phyloP scores from a whole-genome alignment of 345 rosid genomes.

The Moricandia arvensis region DNA sequence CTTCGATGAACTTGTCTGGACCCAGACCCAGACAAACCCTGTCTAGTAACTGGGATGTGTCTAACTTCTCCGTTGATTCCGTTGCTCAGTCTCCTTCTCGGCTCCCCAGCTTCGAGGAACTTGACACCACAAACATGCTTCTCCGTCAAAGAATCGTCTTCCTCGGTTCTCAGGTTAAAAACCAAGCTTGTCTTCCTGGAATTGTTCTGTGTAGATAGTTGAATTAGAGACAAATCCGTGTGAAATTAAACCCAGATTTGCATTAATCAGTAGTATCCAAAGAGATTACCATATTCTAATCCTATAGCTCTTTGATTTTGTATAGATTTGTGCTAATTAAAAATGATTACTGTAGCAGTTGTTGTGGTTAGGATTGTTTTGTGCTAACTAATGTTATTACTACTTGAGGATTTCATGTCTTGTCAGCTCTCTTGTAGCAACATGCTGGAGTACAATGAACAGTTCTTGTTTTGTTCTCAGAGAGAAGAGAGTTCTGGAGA shows the following conservation, averaged over 20 bases:
- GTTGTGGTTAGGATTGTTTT: not conserved
- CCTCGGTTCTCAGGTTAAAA: slow-evolving; percentile 83
- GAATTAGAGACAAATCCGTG: not conserved
- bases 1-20: slow-evolving; percentile 35
- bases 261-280: not conserved
- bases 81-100: slow-evolving; percentile 47
- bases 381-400: too few relatives aligned
- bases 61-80: slow-evolving; percentile 31
- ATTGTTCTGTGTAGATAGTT: not conserved
- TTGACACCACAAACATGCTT: slow-evolving; percentile 83
- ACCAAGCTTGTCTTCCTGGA: too few relatives aligned
- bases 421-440: not conserved
- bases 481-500: not conserved
- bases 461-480: too few relatives aligned
- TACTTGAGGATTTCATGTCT: not conserved
- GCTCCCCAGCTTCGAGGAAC: slow-evolving; percentile 79
- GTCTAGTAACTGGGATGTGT: slow-evolving; percentile 69
- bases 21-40: slow-evolving; percentile 45
- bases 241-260: not conserved
- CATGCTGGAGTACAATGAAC: not conserved
- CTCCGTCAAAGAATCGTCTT: slow-evolving; percentile 91
- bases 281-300: too few relatives aligned
- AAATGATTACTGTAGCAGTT: not conserved
- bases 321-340: not conserved
- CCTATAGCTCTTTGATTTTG: not conserved